Evolutionary conservation across 345 rosid genomes (phyloP).

Genomic region (rapeseed (Brassica napus)): DNA sequence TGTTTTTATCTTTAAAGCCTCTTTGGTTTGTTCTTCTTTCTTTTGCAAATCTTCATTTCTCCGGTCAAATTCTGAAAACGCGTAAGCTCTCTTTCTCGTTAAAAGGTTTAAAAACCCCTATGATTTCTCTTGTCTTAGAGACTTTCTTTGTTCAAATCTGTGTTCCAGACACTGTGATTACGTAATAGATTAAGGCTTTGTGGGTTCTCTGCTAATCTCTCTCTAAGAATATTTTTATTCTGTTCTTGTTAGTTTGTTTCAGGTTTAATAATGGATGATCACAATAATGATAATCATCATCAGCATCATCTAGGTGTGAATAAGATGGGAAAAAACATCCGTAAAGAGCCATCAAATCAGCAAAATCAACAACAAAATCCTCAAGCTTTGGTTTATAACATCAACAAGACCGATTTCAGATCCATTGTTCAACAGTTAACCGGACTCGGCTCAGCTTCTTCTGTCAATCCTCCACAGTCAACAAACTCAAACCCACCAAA

Average conservation of each 20-base stretch:
- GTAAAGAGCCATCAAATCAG: conserved; percentile 80
- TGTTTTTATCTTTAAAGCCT: background rate
- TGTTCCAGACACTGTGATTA: background rate
- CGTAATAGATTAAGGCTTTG: background rate
- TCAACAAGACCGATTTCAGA: conserved; percentile 88
- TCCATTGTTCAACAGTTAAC: conserved; percentile 90
- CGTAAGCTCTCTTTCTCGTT: background rate
- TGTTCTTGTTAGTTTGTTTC: background rate
- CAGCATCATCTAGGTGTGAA: conserved; percentile 67
- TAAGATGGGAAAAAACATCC: conserved; percentile 77
- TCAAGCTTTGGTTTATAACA: conserved; percentile 95
- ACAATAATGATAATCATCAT: conserved; percentile 48
- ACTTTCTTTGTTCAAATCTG: background rate
- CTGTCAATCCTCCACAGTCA: conserved; percentile 46
- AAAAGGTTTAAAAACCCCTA: background rate
- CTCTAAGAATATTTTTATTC: background rate
- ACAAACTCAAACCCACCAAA: conserved; percentile 63
- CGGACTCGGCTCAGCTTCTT: conserved; percentile 62
- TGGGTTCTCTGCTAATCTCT: background rate
- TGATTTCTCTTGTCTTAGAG: background rate
- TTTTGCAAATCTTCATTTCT: background rate
- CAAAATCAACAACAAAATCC: conserved; percentile 64
- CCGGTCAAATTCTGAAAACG: background rate
- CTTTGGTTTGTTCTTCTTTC: background rate
- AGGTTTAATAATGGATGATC: conserved; percentile 62